Conservation (phyloP, 225 moss, liverwort and hornwort species). For the Pseudoscleropodium purum region DNA sequence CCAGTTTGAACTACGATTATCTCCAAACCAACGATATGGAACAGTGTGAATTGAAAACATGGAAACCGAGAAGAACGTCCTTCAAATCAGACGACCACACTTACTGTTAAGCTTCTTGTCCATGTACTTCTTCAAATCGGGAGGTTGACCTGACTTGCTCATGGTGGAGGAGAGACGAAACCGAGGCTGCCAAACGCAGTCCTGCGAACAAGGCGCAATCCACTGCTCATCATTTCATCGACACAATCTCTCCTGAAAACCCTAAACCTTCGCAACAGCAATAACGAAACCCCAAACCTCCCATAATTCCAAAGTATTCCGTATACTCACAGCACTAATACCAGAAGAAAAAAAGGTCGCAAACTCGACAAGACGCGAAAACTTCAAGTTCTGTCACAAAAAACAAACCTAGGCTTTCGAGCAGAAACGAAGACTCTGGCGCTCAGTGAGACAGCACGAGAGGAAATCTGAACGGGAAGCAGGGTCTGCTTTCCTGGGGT, state of each 20-base stretch:
- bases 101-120: constrained; percentile 94
- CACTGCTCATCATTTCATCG: neutral
- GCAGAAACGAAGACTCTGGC: no score
- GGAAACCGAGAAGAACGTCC: neutral
- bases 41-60: neutral
- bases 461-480: neutral
- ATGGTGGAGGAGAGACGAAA: constrained; percentile 21
- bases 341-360: no score
- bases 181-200: neutral
- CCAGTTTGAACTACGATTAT: neutral
- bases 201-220: neutral
- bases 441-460: neutral
- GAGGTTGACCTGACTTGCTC: constrained; percentile 99
- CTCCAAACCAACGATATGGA: neutral
- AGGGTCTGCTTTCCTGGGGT: no score
- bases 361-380: neutral
- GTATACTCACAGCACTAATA: neutral
- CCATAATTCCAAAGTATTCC: neutral
- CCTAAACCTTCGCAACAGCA: neutral
- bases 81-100: neutral
- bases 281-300: neutral
- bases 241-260: neutral
- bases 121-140: constrained; percentile 99
- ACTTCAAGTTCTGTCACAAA: neutral
- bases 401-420: no score